These are phyloP conservation scores for Rhizopogon vesiculosus DNA, from an alignment of 768 basidiomycete species.

Conservation along the genomic window DNA sequence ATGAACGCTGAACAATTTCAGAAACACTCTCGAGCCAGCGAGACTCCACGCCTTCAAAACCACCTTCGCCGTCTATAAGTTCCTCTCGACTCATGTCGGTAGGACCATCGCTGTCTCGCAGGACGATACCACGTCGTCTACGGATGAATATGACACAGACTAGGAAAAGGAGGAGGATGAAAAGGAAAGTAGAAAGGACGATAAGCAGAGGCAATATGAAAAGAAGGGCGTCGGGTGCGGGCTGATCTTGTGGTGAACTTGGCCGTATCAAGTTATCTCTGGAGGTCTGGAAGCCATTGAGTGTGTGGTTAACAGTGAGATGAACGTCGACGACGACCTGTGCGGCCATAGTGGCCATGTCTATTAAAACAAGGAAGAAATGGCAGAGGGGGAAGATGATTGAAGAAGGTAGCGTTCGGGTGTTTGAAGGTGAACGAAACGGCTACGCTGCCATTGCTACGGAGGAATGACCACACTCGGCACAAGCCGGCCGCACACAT, in stretches of 20 bases:
- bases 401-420: background rate
- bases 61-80: constrained; percentile 86
- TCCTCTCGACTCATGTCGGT: constrained; percentile 92
- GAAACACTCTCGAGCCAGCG: constrained; percentile 87
- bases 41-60: constrained; percentile 86
- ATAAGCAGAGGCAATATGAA: constrained; percentile 93
- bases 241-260: constrained; percentile 15
- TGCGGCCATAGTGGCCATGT: constrained; percentile 5
- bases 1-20: constrained; percentile 63
- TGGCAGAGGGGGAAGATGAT: background rate
- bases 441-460: constrained; percentile 4
- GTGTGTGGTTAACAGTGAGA: background rate
- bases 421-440: background rate
- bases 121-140: constrained; percentile 67
- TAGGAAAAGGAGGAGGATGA: constrained; percentile 89
- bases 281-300: constrained; percentile 2
- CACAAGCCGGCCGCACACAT: background rate
- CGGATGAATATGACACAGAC: constrained; percentile 85
- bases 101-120: constrained; percentile 87
- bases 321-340: constrained; percentile 2
- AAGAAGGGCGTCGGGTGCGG: constrained; percentile 63
- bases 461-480: background rate
- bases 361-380: background rate
- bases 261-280: constrained; percentile 2
- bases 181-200: constrained; percentile 87